These are phyloP conservation scores for Orychophragmus violaceus DNA, from an alignment of 345 rosid genomes.

Conservation along the genomic window DNA sequence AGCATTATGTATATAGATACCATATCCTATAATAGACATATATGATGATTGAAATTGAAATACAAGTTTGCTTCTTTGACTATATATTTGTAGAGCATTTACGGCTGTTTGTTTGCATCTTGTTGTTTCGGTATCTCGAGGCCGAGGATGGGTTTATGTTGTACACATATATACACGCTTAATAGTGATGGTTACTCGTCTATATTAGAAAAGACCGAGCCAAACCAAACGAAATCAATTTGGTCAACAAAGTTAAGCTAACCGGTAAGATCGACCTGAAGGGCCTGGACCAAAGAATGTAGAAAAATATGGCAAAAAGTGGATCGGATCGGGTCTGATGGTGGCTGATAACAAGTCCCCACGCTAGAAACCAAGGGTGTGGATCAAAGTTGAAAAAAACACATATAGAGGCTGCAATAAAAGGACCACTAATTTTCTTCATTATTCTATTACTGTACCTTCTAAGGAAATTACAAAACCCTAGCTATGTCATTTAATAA, in stretches of 20 bases:
- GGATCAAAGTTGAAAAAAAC: conserved; percentile 33
- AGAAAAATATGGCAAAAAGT: conserved; percentile 23
- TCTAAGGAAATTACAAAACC: conserved; percentile 21
- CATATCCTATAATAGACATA: conserved; percentile 5
- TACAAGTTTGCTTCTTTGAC: conserved; percentile 16
- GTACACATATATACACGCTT: conserved; percentile 16
- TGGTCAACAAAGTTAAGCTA: conserved; percentile 20
- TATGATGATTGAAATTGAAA: conserved; percentile 5
- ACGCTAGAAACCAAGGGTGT: conserved; percentile 31
- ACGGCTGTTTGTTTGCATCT: conserved; percentile 33
- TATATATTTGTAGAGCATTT: conserved; percentile 1
- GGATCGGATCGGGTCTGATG: conserved; percentile 22
- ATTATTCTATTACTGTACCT: conserved; percentile 16
- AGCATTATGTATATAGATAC: not conserved
- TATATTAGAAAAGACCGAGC: not conserved
- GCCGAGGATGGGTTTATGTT: conserved; percentile 17
- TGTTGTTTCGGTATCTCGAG: conserved; percentile 24
- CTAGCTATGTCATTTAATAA: conserved; percentile 9
- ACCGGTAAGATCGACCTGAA: conserved; percentile 29
- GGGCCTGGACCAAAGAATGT: conserved; percentile 29
- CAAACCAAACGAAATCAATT: conserved; percentile 1
- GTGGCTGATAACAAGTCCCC: conserved; percentile 29
- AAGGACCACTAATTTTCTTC: conserved; percentile 28
- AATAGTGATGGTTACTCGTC: conserved; percentile 20
- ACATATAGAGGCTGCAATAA: conserved; percentile 13